A percentile compares a stretch with the other conserved stretches of the same genome.
Evolutionary conservation across 2,329 filamentous ascomycete species (phyloP).

Genomic region (Triangularia setosa): DNA sequence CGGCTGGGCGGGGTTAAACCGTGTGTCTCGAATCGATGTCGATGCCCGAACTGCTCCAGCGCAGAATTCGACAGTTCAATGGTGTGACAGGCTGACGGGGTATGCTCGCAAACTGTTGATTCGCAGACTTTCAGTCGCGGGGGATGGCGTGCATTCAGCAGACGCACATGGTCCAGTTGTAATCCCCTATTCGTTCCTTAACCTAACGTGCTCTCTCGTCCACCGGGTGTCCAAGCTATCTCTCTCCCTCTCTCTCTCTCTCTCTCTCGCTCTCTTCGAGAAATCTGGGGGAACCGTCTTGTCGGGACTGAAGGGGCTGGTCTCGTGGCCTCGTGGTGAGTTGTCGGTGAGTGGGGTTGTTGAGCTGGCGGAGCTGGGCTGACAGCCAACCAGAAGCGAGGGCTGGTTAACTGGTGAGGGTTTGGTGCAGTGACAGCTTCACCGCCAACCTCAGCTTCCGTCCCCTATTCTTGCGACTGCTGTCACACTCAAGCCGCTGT

Average conservation of each 20-base stretch:
- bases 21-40: not conserved
- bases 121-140: not conserved
- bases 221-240: not conserved
- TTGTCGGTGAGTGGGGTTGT: constrained; percentile 3
- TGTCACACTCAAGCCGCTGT: not conserved
- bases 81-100: not conserved
- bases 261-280: not conserved
- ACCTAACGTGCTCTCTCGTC: not conserved
- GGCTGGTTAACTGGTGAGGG: constrained; percentile 1
- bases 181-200: not conserved
- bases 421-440: constrained; percentile 2
- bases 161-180: not conserved
- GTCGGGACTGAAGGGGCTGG: constrained; percentile 1
- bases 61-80: not conserved
- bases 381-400: constrained; percentile 2
- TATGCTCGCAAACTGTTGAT: not conserved
- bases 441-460: constrained; percentile 1
- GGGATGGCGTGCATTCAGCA: not conserved
- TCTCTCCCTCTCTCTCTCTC: not conserved
- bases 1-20: not conserved
- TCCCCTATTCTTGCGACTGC: not conserved
- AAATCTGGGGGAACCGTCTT: not conserved
- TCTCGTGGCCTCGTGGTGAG: constrained; percentile 1
- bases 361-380: constrained; percentile 1
- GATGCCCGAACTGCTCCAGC: not conserved